Conservation (phyloP, 768 basidiomycete species). For the Tricholoma sp. region DNA sequence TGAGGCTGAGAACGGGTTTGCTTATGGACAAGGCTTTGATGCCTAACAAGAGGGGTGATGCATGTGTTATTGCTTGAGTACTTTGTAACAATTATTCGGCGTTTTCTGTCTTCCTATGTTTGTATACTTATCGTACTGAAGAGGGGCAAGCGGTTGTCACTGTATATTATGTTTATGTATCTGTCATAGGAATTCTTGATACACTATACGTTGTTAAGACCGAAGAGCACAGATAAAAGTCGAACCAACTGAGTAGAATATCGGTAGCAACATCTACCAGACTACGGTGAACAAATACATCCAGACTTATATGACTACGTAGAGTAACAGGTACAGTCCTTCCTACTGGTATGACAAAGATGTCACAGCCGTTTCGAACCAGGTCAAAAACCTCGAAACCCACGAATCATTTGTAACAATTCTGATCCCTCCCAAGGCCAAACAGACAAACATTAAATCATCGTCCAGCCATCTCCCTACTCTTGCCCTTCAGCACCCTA, state of each 20-base stretch:
- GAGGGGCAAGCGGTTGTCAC: not conserved
- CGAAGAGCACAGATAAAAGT: too few relatives aligned
- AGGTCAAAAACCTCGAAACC: too few relatives aligned
- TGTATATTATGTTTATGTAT: not conserved
- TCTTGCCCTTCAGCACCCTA: constrained; percentile 11
- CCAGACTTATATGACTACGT: too few relatives aligned
- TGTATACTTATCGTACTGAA: not conserved
- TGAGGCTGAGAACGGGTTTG: constrained; percentile 39
- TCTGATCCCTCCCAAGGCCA: too few relatives aligned
- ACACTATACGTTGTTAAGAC: too few relatives aligned
- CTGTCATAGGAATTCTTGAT: not conserved
- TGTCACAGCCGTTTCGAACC: too few relatives aligned
- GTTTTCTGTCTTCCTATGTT: not conserved
- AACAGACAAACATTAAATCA: not conserved
- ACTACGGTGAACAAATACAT: too few relatives aligned
- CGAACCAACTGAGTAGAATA: too few relatives aligned
- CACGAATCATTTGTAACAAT: too few relatives aligned
- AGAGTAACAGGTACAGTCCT: too few relatives aligned
- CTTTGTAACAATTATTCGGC: not conserved
- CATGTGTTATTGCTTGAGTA: constrained; percentile 2
- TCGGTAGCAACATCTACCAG: too few relatives aligned
- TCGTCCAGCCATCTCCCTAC: not conserved
- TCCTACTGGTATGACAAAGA: too few relatives aligned
- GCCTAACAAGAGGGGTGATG: constrained; percentile 1
- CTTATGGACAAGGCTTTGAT: constrained; percentile 29